Base-by-base conservation (phyloP, 805 yeast genomes). In the Saccharomycopsis sp. region DNA sequence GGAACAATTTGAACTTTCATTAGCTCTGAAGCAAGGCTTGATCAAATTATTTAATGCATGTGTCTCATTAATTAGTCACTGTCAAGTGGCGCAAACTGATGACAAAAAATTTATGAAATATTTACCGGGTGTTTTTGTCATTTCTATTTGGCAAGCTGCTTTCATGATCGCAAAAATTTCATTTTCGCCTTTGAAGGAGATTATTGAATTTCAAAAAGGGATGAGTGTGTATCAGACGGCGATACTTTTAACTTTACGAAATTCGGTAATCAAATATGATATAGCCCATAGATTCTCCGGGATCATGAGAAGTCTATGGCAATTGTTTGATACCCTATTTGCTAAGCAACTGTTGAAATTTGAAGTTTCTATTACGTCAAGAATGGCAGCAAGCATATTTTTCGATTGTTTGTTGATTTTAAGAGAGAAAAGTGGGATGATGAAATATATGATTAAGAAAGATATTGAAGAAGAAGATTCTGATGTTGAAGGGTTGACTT, bases 231-330 rank as follows among this genome's bases (percentile, higher is more conserved):
- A 81, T 55, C 75, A 74, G 50, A 66, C 68, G 19, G 93, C 93
- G 1, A 77, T 85, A 19, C 68, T 73, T 16, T 62, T 85, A 38
- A 79, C 93, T 1, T 74, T 79, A 46, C 78, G 78, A 48, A 94
- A 96, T 0, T 86, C 96, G 0, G 81, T 90, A 23, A 68, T 86
- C 54, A 87, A 87, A 55, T 93, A 89, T 63, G 98, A 90, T 58
- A 80, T 93, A 71, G 86, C 97, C 0, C 86, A 85, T 59, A 74
- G 97, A 53, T 85, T 95, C 0, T 80, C 95, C 38, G 96, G 96
- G 6, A 87, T 93, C 48, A 86, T 93, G 93, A 75, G 84, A 56
- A 88, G 88, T 57, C 81, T 88, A 68, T 90, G 98, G 98, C 85
- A 83, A 48, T 69, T 88, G 48, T 85, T 85, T 61, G 75, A 81